Evolutionary conservation across 2,329 filamentous ascomycete species (phyloP), one percentile per base, ranked within the genome.

Genomic region (Alternaria conjuncta): DNA sequence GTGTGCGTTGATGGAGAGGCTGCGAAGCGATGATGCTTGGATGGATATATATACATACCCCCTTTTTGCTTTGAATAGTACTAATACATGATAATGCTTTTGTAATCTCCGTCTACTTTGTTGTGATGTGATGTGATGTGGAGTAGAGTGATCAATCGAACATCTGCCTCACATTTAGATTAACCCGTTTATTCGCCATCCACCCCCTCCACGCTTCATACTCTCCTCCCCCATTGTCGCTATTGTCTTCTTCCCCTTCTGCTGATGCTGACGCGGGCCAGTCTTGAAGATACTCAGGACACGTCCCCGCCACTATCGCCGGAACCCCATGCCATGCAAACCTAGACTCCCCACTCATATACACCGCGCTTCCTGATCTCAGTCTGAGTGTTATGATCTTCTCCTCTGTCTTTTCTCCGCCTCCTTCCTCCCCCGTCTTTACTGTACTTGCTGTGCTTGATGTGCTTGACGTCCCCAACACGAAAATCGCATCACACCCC

Each of bases 261-360:
- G 81, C 77, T 58, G 75, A 82, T 2, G 84, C 84, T 46, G 64
- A 30, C 6, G 79, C 83, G 9, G 94, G 94, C 94, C 94, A 98
- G 45, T 90, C 83, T 60, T 84, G 82, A 54, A 98, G 79, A 79
- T 90, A 92, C 0, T 82, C 82, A 0, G 95, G 95, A 79, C 94
- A 98, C 0, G 93, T 97, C 1, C 83, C 87, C 50, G 88, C 86
- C 36, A 97, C 75, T 12, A 98, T 90, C 78, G 94, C 96, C 6
- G 96, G 94, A 12, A 98, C 94, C 12, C 92, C 94, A 81, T 98
- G 96, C 95, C 95, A 98, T 3, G 95, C 94, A 80, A 93, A 97
- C 46, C 96, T 86, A 5, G 92, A 91, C 61, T 89, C 85, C 20
- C 91, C 87, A 54, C 88, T 90, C 95, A 99, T 98, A 75, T 96